A percentile compares a stretch with the other conserved stretches of the same genome.
phyloP scores from a whole-genome alignment of 257 asterid genomes.

The Linaria vulgaris region DNA sequence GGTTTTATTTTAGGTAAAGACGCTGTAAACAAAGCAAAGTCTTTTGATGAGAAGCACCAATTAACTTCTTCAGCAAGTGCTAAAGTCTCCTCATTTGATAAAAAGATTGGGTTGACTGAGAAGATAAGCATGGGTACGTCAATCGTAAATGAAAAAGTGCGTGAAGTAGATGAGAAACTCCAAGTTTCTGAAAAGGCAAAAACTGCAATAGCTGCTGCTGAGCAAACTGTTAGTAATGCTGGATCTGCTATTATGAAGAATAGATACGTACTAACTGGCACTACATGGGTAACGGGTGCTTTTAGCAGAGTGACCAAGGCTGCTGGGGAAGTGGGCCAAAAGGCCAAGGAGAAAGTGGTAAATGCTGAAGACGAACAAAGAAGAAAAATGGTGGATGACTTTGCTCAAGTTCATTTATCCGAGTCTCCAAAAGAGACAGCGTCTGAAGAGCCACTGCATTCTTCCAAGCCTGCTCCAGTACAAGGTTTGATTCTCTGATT shows the following conservation, averaged over 20 bases:
- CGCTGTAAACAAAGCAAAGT: slow-evolving; percentile 70
- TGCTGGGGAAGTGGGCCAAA: slow-evolving; percentile 88
- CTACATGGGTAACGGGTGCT: slow-evolving; percentile 90
- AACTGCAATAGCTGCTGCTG: slow-evolving; percentile 77
- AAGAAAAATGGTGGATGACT: slow-evolving; percentile 83
- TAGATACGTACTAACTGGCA: slow-evolving; percentile 72
- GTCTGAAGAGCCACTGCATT: slow-evolving; percentile 48
- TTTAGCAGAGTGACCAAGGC: slow-evolving; percentile 74
- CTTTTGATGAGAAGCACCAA: slow-evolving; percentile 82
- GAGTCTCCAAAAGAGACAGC: slow-evolving; percentile 74
- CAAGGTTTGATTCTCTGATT: slow-evolving; percentile 63
- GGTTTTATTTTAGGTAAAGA: slow-evolving; percentile 88
- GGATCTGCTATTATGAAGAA: slow-evolving; percentile 91
- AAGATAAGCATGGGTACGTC: slow-evolving; percentile 74
- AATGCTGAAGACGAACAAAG: slow-evolving; percentile 77
- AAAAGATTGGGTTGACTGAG: slow-evolving; percentile 74
- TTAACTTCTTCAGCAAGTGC: slow-evolving; percentile 82
- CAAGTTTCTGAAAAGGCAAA: slow-evolving; percentile 90
- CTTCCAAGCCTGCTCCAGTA: slow-evolving; percentile 63
- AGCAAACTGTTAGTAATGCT: slow-evolving; percentile 76
- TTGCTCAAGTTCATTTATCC: slow-evolving; percentile 71
- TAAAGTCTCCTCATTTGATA: slow-evolving; percentile 67
- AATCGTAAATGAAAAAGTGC: slow-evolving; percentile 74
- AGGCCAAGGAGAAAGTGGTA: slow-evolving; percentile 78
- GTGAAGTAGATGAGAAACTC: slow-evolving; percentile 83